These are phyloP conservation scores for Phanerochaete carnosa DNA, from an alignment of 768 basidiomycete species.

Conservation along the genomic window DNA sequence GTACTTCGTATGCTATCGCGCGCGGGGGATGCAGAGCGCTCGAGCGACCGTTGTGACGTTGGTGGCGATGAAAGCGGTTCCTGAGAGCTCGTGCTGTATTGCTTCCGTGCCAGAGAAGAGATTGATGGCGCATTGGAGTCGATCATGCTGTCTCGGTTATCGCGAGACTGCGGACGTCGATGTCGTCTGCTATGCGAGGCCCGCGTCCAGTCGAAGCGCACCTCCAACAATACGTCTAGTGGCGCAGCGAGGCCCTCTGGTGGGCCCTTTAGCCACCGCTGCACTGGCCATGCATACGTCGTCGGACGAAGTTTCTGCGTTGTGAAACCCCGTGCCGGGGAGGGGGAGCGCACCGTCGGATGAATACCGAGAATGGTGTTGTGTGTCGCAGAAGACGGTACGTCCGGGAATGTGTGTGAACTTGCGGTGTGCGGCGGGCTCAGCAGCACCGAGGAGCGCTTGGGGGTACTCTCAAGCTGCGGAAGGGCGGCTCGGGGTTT, in stretches of 20 bases:
- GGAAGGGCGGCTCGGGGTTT: slow-evolving; percentile 13
- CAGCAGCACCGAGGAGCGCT: slow-evolving; percentile 18
- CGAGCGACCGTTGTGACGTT: slow-evolving; percentile 12
- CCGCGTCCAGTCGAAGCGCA: slow-evolving; percentile 76
- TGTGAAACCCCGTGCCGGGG: slow-evolving; percentile 23
- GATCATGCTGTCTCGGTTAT: slow-evolving; percentile 6
- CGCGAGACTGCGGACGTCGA: background rate
- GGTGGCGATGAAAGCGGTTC: slow-evolving; percentile 9
- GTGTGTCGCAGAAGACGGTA: slow-evolving; percentile 26
- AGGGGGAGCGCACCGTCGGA: slow-evolving; percentile 54
- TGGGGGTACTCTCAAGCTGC: slow-evolving; percentile 2
- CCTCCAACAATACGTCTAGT: slow-evolving; percentile 51
- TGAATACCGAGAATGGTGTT: slow-evolving; percentile 66
- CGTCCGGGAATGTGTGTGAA: slow-evolving; percentile 7
- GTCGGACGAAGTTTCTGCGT: slow-evolving; percentile 32
- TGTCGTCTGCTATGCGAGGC: slow-evolving; percentile 24
- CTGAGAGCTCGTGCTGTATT: background rate
- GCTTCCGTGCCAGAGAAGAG: slow-evolving; percentile 9
- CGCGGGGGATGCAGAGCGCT: slow-evolving; percentile 11
- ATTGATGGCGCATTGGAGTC: slow-evolving; percentile 12
- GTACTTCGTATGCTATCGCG: slow-evolving; percentile 12
- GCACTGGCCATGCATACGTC: slow-evolving; percentile 73
- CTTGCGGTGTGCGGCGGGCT: slow-evolving; percentile 2
- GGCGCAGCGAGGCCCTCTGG: slow-evolving; percentile 42
- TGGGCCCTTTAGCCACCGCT: slow-evolving; percentile 67